These are phyloP conservation scores for Candida pseudoglaebosa DNA, from an alignment of 805 yeast genomes.

Conservation along the genomic window DNA sequence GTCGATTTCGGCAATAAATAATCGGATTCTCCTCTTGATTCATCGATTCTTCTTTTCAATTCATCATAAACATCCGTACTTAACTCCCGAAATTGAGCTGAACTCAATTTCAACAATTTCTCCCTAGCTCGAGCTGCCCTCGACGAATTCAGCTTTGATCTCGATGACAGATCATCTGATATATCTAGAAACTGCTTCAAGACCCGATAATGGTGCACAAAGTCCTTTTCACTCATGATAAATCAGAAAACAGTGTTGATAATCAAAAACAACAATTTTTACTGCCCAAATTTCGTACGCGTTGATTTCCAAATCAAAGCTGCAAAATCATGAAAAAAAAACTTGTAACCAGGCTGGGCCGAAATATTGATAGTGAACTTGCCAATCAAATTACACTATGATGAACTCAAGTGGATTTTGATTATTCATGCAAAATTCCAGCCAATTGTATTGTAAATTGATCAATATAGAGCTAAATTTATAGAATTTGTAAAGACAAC, in stretches of 20 bases:
- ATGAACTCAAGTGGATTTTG: too few relatives aligned
- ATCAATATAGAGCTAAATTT: too few relatives aligned
- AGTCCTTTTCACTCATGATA: slow-evolving; percentile 28
- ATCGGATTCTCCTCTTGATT: slow-evolving; percentile 54
- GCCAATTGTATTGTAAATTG: too few relatives aligned
- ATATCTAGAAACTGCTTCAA: slow-evolving; percentile 49
- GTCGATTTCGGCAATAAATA: slow-evolving; percentile 63
- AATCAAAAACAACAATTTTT: not conserved
- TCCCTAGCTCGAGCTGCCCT: slow-evolving; percentile 81
- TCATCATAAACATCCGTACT: slow-evolving; percentile 96
- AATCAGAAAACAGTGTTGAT: not conserved
- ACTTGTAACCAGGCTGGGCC: too few relatives aligned
- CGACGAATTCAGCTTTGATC: slow-evolving; percentile 41
- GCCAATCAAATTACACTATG: too few relatives aligned
- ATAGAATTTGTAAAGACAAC: too few relatives aligned
- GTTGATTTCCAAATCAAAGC: slow-evolving; percentile 11
- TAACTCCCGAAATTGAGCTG: slow-evolving; percentile 81
- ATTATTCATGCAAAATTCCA: too few relatives aligned
- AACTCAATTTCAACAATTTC: slow-evolving; percentile 74
- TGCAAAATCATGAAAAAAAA: too few relatives aligned
- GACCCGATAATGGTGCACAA: slow-evolving; percentile 45
- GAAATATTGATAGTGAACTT: too few relatives aligned
- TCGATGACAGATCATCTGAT: slow-evolving; percentile 42
- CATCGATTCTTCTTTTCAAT: slow-evolving; percentile 69
- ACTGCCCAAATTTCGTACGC: slow-evolving; percentile 3